phyloP scores from a whole-genome alignment of 2,329 filamentous ascomycete species.

The Cercospora brassicicola region DNA sequence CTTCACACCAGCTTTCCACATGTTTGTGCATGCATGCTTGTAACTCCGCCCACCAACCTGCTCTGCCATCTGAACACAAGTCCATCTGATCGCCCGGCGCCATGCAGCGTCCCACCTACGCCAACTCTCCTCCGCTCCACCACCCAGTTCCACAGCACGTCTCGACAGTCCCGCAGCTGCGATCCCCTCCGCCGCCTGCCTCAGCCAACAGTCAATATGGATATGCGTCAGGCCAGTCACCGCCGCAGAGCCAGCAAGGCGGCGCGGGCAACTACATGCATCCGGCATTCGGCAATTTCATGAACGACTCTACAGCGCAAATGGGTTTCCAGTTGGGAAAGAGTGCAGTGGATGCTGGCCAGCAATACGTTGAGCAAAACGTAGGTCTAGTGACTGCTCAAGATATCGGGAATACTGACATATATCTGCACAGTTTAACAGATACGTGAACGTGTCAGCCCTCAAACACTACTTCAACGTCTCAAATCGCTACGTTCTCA shows the following conservation, averaged over 20 bases:
- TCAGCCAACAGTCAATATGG: constrained; percentile 70
- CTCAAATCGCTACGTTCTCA: constrained; percentile 92
- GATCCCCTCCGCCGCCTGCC: constrained; percentile 81
- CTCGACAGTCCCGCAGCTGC: constrained; percentile 93
- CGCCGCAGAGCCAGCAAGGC: constrained; percentile 54
- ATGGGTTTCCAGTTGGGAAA: constrained; percentile 93
- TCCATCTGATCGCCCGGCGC: constrained; percentile 34
- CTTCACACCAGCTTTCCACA: constrained; percentile 12
- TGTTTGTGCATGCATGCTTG: not conserved
- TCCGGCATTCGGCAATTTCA: constrained; percentile 82
- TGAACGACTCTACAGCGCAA: constrained; percentile 92
- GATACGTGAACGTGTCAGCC: constrained; percentile 86
- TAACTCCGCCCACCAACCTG: not conserved
- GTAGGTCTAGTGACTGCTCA: constrained; percentile 52
- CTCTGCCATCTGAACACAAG: constrained; percentile 2
- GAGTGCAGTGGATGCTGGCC: constrained; percentile 84
- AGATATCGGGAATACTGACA: not conserved
- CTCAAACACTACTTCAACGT: constrained; percentile 99
- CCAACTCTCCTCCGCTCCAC: constrained; percentile 85
- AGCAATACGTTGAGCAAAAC: constrained; percentile 94
- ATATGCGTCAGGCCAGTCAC: constrained; percentile 48
- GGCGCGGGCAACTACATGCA: constrained; percentile 42
- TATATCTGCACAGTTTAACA: constrained; percentile 59
- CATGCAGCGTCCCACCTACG: constrained; percentile 86
- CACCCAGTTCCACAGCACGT: constrained; percentile 98